Percentiles rank a stretch among this genome's conserved stretches.
phyloP scores from a whole-genome alignment of 2,329 filamentous ascomycete genomes.

The Fusarium torulosum region DNA sequence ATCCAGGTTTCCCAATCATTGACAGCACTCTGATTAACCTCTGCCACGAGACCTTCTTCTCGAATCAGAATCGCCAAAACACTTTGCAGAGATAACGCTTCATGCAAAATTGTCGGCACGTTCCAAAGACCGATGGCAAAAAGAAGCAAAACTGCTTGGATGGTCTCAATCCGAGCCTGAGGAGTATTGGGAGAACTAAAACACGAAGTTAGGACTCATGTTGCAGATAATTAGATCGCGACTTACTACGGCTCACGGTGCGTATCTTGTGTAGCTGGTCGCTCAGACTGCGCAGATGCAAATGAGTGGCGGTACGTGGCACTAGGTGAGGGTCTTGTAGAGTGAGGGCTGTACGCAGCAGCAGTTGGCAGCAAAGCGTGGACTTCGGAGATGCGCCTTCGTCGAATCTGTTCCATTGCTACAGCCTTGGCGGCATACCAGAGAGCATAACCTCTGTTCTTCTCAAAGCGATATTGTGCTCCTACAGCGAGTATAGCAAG shows the following conservation, averaged over 20 bases:
- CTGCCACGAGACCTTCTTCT: conserved; percentile 67
- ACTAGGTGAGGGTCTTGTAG: conserved; percentile 69
- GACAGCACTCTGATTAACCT: conserved; percentile 60
- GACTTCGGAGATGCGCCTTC: conserved; percentile 68
- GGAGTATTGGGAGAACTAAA: conserved; percentile 69
- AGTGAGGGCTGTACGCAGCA: conserved; percentile 70
- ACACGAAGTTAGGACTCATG: conserved; percentile 7
- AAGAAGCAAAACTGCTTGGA: conserved; percentile 72
- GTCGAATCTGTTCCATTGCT: conserved; percentile 69
- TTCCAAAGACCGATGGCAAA: conserved; percentile 73
- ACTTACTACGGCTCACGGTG: conserved; percentile 71
- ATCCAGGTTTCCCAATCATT: conserved; percentile 72
- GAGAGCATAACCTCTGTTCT: conserved; percentile 68
- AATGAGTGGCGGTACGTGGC: conserved; percentile 70
- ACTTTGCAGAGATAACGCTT: conserved; percentile 70
- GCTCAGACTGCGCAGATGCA: conserved; percentile 68
- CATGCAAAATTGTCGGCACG: conserved; percentile 69
- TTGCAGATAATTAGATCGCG: too few species aligned
- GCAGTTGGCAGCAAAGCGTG: conserved; percentile 68
- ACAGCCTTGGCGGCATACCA: conserved; percentile 73
- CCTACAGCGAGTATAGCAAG: conserved; percentile 76
- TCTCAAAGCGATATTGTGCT: conserved; percentile 74
- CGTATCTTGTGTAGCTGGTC: conserved; percentile 68
- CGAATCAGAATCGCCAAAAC: conserved; percentile 68
- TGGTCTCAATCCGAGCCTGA: conserved; percentile 72